phyloP scores from a whole-genome alignment of 2,329 filamentous ascomycete genomes.

The Phyllosticta ampelicida region DNA sequence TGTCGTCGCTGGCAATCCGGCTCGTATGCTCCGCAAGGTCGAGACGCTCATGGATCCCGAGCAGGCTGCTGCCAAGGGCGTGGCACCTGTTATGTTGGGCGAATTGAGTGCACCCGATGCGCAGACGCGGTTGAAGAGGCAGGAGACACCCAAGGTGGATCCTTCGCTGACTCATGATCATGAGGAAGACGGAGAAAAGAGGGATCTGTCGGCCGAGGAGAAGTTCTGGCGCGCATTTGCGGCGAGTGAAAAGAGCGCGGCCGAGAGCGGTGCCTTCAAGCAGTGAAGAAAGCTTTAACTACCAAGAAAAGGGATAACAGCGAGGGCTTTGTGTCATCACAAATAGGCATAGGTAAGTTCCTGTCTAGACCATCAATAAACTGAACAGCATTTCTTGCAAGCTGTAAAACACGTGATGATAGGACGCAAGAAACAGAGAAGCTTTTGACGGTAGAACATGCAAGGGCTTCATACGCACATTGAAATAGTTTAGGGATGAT shows the following conservation, averaged over 20 bases:
- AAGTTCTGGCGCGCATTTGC: conserved; percentile 9
- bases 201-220: neutral
- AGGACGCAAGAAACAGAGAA: no score
- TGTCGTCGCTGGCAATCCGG: conserved; percentile 58
- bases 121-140: neutral
- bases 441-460: no score
- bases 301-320: neutral
- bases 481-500: no score
- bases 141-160: neutral
- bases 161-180: neutral
- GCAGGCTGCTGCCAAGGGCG: conserved; percentile 51
- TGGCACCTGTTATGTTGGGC: conserved; percentile 25
- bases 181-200: conserved; percentile 1
- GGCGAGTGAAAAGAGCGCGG: conserved; percentile 4
- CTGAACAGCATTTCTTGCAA: no score
- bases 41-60: conserved; percentile 37
- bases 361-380: no score
- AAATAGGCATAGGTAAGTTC: no score
- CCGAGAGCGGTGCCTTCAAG: neutral
- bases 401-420: no score
- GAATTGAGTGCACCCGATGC: neutral
- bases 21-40: conserved; percentile 42
- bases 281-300: neutral
- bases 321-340: no score
- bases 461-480: no score